Base-by-base conservation (phyloP, 768 basidiomycete species). In the Suillus ampliporus region DNA sequence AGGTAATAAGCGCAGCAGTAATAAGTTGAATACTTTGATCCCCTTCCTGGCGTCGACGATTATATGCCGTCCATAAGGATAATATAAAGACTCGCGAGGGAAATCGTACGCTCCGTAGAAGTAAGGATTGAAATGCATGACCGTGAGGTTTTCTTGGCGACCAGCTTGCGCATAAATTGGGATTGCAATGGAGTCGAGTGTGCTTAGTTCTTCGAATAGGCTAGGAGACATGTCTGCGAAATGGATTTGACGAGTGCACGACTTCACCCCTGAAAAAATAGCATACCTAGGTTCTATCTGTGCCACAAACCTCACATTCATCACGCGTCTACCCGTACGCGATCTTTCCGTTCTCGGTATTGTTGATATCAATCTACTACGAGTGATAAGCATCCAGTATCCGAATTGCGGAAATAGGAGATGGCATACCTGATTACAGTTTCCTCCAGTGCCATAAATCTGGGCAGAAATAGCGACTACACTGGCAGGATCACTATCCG, bases 391-490 rank as follows among this genome's bases (percentile, higher is more conserved):
- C n/a, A 21, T 44, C n/a, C 10, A 44, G n/a, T n/a, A 9, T n/a
- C n/a, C 8, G 7, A 19, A 21, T 44, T n/a, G n/a, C 43, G n/a
- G 15, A 15, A 52, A 50, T 26, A 21, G 8, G 14, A 53, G 51
- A 8, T 26, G 37, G 56, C 82, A 47, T 67, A 87, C 90, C 79
- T 87, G 84, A 63, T 79, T 80, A 73, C 90, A 92, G 75, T 87
- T 83, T 15, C 64, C 74, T 46, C 86, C 89, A 13, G 70, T 68
- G 64, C 82, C 80, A 68, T 86, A 91, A 28, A 86, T 83, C 2
- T 69, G 51, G 35, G 81, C 74, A n/a, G 86, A 79, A 66, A 91
- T 82, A 17, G 90, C 90, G 57, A 91, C 80, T 61, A 92, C 86
- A n/a, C n/a, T n/a, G n/a, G n/a, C n/a, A 65, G 76, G 70, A 65